Percentiles rank a stretch among this genome's conserved stretches.
Conservation (phyloP, 2,329 filamentous ascomycete genomes). For the Orbilia brochopaga region DNA sequence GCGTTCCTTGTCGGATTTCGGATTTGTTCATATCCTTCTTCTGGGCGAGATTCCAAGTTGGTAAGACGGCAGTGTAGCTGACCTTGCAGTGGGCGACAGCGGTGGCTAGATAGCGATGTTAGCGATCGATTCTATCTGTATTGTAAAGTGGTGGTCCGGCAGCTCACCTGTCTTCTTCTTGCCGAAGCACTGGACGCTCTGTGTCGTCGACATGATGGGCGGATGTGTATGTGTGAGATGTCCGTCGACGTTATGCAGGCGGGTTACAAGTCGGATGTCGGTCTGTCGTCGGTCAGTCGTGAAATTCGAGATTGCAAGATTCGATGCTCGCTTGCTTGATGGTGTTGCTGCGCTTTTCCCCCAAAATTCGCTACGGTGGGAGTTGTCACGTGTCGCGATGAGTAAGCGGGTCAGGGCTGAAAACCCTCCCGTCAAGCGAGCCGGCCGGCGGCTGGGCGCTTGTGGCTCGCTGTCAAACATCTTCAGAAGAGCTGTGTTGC, state of each 20-base stretch:
- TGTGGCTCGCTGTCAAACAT: neutral
- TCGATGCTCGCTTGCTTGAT: slow-evolving; percentile 28
- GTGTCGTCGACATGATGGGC: slow-evolving; percentile 73
- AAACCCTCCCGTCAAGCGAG: slow-evolving; percentile 21
- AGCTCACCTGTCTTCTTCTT: slow-evolving; percentile 81
- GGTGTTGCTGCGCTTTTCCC: slow-evolving; percentile 40
- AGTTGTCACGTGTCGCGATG: slow-evolving; percentile 28
- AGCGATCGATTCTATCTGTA: slow-evolving; percentile 57
- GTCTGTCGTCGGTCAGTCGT: slow-evolving; percentile 45
- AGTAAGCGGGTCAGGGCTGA: slow-evolving; percentile 38
- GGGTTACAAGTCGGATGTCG: too few species aligned
- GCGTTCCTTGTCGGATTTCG: too few species aligned
- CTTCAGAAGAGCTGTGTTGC: neutral
- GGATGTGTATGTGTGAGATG: slow-evolving; percentile 53
- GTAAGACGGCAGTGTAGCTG: slow-evolving; percentile 57
- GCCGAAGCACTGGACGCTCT: slow-evolving; percentile 97
- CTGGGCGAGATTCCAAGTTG: slow-evolving; percentile 45
- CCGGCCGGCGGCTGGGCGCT: neutral
- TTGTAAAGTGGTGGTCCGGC: slow-evolving; percentile 22
- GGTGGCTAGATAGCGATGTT: slow-evolving; percentile 66
- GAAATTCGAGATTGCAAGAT: slow-evolving; percentile 47
- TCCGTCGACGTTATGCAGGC: slow-evolving; percentile 28
- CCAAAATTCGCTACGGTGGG: slow-evolving; percentile 43
- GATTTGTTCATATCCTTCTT: too few species aligned
- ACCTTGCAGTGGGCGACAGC: slow-evolving; percentile 93